Evolutionary conservation across 2,329 filamentous ascomycete species (phyloP).

Genomic region (Colletotrichum eleusines): DNA sequence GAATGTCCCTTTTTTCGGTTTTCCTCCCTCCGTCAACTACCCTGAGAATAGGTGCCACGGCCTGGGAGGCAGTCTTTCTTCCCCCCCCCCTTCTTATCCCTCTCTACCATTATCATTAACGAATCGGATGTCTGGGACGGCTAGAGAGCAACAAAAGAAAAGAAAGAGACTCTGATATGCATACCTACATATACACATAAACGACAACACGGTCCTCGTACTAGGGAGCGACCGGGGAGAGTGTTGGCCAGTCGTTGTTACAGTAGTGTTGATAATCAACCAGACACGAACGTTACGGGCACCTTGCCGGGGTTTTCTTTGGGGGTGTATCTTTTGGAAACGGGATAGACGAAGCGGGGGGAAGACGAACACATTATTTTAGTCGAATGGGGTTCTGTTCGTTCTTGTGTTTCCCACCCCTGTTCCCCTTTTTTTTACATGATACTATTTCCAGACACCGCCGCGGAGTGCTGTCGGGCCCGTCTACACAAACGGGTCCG

Average conservation of each 20-base stretch:
- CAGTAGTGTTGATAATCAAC: background rate
- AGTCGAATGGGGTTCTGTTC: background rate
- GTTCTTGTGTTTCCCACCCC: background rate
- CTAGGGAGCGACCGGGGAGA: background rate
- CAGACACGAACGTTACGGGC: background rate
- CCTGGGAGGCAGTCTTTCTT: background rate
- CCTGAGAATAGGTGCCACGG: background rate
- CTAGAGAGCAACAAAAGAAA: conserved; percentile 8
- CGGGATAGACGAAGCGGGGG: too few species aligned
- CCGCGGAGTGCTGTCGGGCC: background rate
- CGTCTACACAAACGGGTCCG: background rate
- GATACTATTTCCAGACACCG: background rate
- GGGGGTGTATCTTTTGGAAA: background rate
- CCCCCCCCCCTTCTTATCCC: background rate
- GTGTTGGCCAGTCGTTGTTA: background rate
- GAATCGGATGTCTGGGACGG: conserved; percentile 6
- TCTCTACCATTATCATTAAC: conserved; percentile 5
- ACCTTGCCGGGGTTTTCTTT: background rate
- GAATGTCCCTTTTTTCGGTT: background rate
- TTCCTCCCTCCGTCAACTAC: background rate
- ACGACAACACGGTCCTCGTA: background rate
- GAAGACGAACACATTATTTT: background rate
- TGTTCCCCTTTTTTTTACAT: background rate
- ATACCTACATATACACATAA: conserved; percentile 4
- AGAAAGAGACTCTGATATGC: background rate